Base-by-base conservation (phyloP, 169 alveolate genomes). In the Eimeria praecox region DNA sequence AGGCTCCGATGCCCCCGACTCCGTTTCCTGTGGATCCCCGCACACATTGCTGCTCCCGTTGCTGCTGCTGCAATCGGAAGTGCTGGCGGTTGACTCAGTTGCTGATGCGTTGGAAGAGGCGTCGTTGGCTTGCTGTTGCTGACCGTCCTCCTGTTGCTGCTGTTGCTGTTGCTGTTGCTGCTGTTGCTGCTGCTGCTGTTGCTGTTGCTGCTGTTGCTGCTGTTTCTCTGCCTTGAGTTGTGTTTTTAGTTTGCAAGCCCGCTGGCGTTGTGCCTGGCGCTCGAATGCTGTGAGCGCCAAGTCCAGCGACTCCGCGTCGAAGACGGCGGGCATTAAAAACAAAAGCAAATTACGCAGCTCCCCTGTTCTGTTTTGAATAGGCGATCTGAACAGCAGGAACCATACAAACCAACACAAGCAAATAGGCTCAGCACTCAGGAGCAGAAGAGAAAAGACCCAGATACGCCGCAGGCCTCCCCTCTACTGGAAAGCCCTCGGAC, bases 321-420 rank as follows among this genome's bases (percentile, higher is more conserved):
- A 98, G n/a, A 97, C 95, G 46, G 98, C 96, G 18, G 99, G 99
- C 98, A 98, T 97, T 83, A 98, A 96, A 91, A 98, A 98, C 78
- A 97, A 96, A 18, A 98, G 97, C 90, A 98, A 95, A 49, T 98
- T 98, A 90, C 98, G 97, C 92, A 98, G 96, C 96, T 98, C 99
- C 80, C 97, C 96, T 73, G 98, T 97, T 83, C 97, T 96, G 94
- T 98, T 98, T 94, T 98, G 99, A 20, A 98, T 95, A 9, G 99
- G 99, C 42, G 99, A 97, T 20, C 99, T 94, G 91, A 33, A n/a
- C 35, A 27, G n/a, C 30, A 3, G 77, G 14, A 30, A 52, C 66
- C 8, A 49, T 14, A 22, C 54, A 66, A 18, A 33, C 44, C 77
- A 24, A 40, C 9, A 33, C 27, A 30, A 35, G 54, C 30, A 75